Evolutionary conservation across 371 early-diverging fungal species (phyloP), one percentile per base, ranked within the genome.

Genomic region (Lichtheimia corymbifera): DNA sequence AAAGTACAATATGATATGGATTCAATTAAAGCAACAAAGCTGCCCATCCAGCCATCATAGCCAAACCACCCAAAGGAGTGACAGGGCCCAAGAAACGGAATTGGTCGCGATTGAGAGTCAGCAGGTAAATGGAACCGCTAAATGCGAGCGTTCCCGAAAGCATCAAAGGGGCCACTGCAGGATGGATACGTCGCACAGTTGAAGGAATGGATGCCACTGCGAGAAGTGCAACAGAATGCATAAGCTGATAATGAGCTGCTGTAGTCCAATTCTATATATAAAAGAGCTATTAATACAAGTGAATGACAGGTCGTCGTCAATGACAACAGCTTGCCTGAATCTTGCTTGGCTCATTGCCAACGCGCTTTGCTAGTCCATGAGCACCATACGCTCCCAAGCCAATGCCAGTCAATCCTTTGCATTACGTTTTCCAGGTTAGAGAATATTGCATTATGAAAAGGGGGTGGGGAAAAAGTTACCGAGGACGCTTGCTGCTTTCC

Each of bases 21-120:
- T 5, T 17, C n/a, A 24, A 18, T 42, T 54, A 84, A 42, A 85
- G 67, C 13, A 84, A 63, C 18, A 92, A 70, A 22, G 88, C 71
- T 20, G 87, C 74, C 93, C 93, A 93, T 20, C 92, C 93, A 11
- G 82, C 85, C 52, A 88, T 84, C 71, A 93, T 68, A 4, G 77
- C 64, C 5, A 89, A 14, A 14, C 93, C 93, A 43, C 93, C 93
- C 14, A 93, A 67, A 12, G 93, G 93, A 0, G 93, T 92, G 1
- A 88, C 71, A 0, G 90, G 90, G 0, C 90, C 91, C 15, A 93
- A 58, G n/a, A 67, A 66, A 50, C 75, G 64, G 61, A 74, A 79
- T 17, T 42, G 58, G 0, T 79, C 70, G 5, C 76, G 70, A 18
- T 83, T 69, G 13, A 88, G 64, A 9, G 81, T 78, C 40, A 88